Evolutionary conservation across 2,329 filamentous ascomycete genomes (phyloP).

Genomic region (Nigrograna mackinnonii): DNA sequence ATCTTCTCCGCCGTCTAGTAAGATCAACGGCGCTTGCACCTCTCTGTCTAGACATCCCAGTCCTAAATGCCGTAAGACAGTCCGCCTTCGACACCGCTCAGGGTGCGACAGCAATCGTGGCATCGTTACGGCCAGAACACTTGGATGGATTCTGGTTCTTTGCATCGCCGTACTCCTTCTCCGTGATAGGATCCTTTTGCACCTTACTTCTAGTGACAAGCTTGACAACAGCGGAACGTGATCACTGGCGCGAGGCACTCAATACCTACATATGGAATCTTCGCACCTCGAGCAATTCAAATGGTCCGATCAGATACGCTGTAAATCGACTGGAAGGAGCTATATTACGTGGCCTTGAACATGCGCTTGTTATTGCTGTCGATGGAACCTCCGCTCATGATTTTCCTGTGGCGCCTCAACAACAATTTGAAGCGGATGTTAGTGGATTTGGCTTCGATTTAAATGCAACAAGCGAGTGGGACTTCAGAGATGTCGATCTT

Average conservation of each 20-base stretch:
- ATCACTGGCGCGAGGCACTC: constrained; percentile 11
- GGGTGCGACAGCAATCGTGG: constrained; percentile 11
- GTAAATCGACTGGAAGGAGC: constrained; percentile 43
- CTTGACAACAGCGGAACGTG: constrained; percentile 8
- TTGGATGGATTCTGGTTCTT: constrained; percentile 15
- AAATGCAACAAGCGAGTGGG: not conserved
- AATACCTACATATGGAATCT: constrained; percentile 13
- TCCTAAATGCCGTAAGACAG: constrained; percentile 9
- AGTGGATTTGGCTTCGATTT: not conserved
- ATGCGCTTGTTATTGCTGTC: constrained; percentile 40
- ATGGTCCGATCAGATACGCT: constrained; percentile 42
- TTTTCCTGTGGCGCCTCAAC: constrained; percentile 1
- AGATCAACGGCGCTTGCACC: constrained; percentile 14
- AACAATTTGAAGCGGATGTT: not conserved
- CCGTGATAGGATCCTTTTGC: constrained; percentile 12
- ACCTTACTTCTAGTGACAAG: constrained; percentile 11
- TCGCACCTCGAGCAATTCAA: constrained; percentile 41
- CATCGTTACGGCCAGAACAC: constrained; percentile 11
- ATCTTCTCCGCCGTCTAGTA: constrained; percentile 10
- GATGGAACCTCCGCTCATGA: constrained; percentile 13
- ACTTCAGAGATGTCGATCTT: not conserved
- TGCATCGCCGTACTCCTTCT: constrained; percentile 10
- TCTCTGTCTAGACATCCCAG: constrained; percentile 9
- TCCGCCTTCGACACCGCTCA: not conserved
- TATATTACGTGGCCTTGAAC: constrained; percentile 43